Conservation (phyloP, 805 yeast genomes). For the Candida pseudoglaebosa region DNA sequence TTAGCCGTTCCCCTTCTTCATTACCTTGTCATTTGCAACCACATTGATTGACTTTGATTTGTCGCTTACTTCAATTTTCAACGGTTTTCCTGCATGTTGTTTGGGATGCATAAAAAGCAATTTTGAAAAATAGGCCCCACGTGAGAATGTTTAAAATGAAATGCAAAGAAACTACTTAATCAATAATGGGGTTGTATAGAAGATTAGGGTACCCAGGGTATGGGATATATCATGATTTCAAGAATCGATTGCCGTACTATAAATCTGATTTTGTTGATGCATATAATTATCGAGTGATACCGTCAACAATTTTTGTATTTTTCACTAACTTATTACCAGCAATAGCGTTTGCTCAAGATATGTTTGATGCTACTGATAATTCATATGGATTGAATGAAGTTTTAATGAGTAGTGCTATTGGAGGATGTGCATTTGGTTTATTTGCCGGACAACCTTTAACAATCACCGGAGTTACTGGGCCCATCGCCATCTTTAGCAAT, state of each 20-base stretch:
- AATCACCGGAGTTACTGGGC: slow-evolving; percentile 97
- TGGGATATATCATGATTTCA: slow-evolving; percentile 55
- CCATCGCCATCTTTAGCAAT: slow-evolving; percentile 85
- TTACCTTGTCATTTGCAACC: too few relatives aligned
- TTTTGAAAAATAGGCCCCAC: too few relatives aligned
- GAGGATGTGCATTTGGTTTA: slow-evolving; percentile 83
- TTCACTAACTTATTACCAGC: slow-evolving; percentile 92
- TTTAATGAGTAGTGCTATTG: slow-evolving; percentile 76
- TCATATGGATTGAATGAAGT: slow-evolving; percentile 92
- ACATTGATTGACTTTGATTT: too few relatives aligned
- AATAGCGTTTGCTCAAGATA: slow-evolving; percentile 92
- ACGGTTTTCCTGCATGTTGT: too few relatives aligned
- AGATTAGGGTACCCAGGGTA: slow-evolving; percentile 25
- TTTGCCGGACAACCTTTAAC: slow-evolving; percentile 89
- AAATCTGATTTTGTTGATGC: slow-evolving; percentile 80
- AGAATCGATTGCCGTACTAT: slow-evolving; percentile 60
- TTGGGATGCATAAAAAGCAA: too few relatives aligned
- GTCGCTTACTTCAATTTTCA: too few relatives aligned
- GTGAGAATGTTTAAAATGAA: too few relatives aligned
- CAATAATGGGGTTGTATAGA: neutral
- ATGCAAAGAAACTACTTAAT: too few relatives aligned
- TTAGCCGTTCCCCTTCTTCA: too few relatives aligned
- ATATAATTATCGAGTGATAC: slow-evolving; percentile 79
- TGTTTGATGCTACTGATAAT: slow-evolving; percentile 87
- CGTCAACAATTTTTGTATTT: slow-evolving; percentile 76